Conservation (phyloP, 331 rosid species). For the Saraca asoca region DNA sequence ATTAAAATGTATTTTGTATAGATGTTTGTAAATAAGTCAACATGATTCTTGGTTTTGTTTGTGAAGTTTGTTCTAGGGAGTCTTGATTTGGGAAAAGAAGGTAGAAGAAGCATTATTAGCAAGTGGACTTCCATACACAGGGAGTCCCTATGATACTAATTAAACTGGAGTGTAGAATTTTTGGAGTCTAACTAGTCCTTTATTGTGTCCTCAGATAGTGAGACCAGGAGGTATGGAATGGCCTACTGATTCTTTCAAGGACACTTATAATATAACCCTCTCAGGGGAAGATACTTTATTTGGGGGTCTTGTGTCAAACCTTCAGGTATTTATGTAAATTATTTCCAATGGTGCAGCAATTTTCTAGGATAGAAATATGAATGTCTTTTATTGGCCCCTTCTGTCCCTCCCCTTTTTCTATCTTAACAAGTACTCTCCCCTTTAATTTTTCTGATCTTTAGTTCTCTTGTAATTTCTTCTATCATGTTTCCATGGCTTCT, state of each 20-base stretch:
- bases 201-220: constrained; percentile 71
- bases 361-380: constrained; percentile 17
- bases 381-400: not conserved
- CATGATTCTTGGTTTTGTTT: constrained; percentile 37
- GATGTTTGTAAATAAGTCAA: constrained; percentile 19
- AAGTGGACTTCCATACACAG: constrained; percentile 92
- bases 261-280: constrained; percentile 83
- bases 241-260: constrained; percentile 94
- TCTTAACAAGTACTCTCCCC: not conserved
- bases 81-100: constrained; percentile 88
- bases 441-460: not conserved
- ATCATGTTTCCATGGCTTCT: not conserved
- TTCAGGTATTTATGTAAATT: constrained; percentile 63
- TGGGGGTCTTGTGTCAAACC: constrained; percentile 96
- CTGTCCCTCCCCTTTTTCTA: not conserved
- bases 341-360: not conserved
- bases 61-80: constrained; percentile 95
- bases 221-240: constrained; percentile 99
- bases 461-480: not conserved
- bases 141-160: constrained; percentile 44
- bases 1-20: not conserved
- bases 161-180: constrained; percentile 18
- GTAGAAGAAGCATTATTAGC: constrained; percentile 93
- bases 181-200: constrained; percentile 9
- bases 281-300: constrained; percentile 84